Evolutionary conservation across 257 asterid genomes (phyloP).

Genomic region (Forsythia suspensa): DNA sequence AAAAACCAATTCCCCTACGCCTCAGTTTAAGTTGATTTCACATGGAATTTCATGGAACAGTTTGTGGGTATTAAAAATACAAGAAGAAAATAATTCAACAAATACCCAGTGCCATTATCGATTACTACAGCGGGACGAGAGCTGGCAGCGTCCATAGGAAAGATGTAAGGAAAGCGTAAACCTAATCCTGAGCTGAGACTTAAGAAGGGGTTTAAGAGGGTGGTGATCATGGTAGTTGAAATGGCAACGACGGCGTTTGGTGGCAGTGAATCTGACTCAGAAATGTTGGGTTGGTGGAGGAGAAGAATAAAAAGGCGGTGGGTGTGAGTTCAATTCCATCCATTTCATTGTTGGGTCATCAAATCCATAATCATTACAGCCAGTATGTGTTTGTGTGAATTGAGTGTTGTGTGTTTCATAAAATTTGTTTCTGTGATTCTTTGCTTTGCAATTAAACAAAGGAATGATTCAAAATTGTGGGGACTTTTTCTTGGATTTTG

Average conservation of each 20-base stretch:
- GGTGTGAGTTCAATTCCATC: neutral
- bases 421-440: neutral
- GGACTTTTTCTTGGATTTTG: neutral
- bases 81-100: neutral
- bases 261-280: constrained; percentile 1
- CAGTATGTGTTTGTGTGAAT: neutral
- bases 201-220: neutral
- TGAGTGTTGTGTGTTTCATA: neutral
- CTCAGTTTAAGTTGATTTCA: constrained; percentile 5
- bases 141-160: constrained; percentile 75
- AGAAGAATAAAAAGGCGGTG: neutral
- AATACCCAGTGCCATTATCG: constrained; percentile 96
- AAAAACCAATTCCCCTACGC: neutral
- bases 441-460: neutral
- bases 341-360: constrained; percentile 1
- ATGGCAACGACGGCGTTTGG: neutral
- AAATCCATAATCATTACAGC: neutral
- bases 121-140: constrained; percentile 90
- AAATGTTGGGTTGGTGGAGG: neutral
- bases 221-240: neutral
- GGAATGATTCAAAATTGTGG: neutral
- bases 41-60: constrained; percentile 34
- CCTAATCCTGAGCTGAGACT: neutral
- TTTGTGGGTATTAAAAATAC: neutral
- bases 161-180: neutral